Evolutionary conservation across 148 eudicot genomes (phyloP).

Genomic region (Rhododendron kiyosumense): DNA sequence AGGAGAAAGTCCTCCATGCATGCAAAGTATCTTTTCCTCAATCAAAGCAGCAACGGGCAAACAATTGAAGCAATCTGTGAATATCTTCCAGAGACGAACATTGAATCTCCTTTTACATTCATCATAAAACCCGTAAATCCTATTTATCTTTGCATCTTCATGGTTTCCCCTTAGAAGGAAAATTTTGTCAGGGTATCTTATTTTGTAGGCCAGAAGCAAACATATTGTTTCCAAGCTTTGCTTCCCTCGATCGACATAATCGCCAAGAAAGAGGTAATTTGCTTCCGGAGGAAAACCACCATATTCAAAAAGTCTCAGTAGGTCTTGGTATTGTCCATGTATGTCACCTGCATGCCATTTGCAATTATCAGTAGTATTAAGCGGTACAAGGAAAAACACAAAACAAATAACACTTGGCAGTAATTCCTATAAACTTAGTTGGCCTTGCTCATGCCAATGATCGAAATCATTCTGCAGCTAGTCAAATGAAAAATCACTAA

Average conservation of each 20-base stretch:
- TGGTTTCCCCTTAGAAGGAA: conserved; percentile 85
- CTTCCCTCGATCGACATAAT: conserved; percentile 89
- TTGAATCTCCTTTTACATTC: conserved; percentile 95
- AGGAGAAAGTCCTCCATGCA: conserved; percentile 93
- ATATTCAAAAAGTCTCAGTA: conserved; percentile 73
- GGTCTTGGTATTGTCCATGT: conserved; percentile 87
- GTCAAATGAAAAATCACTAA: background rate
- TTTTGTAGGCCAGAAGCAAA: conserved; percentile 77
- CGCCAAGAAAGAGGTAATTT: conserved; percentile 86
- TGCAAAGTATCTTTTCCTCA: conserved; percentile 78
- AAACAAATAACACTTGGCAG: background rate
- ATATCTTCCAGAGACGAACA: conserved; percentile 92
- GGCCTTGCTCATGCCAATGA: background rate
- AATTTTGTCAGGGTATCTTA: conserved; percentile 67
- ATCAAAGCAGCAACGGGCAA: conserved; percentile 82
- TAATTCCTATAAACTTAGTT: background rate
- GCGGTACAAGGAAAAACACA: background rate
- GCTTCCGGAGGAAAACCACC: conserved; percentile 85
- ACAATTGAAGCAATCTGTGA: conserved; percentile 89
- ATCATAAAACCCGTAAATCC: conserved; percentile 85
- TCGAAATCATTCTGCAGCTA: background rate
- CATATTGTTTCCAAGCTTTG: conserved; percentile 93
- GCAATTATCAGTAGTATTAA: conserved; percentile 17
- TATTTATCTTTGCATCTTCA: conserved; percentile 88
- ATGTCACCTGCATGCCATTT: conserved; percentile 56